Conservation (phyloP, 1,139 yeast species). For the Nematodospora anomalae region DNA sequence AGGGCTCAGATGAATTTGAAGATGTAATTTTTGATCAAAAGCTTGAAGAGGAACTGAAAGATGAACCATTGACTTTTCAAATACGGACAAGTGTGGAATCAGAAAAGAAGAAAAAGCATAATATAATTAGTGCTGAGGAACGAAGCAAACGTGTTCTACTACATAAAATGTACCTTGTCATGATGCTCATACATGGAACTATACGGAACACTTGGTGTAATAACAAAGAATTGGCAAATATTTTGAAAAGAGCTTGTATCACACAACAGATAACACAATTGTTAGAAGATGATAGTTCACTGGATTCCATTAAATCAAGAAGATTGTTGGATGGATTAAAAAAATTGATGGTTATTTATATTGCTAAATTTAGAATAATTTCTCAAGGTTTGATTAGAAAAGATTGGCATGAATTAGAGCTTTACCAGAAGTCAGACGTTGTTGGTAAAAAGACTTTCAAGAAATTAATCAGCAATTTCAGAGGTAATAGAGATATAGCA, state of each 20-base stretch:
- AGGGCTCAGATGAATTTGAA: constrained; percentile 33
- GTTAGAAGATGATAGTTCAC: constrained; percentile 29
- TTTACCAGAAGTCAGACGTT: constrained; percentile 23
- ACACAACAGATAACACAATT: constrained; percentile 43
- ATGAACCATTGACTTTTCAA: constrained; percentile 11
- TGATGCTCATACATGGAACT: constrained; percentile 65
- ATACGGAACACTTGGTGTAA: constrained; percentile 76
- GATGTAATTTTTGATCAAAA: constrained; percentile 25
- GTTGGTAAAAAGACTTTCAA: constrained; percentile 41
- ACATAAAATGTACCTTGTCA: constrained; percentile 61
- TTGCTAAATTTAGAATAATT: constrained; percentile 53
- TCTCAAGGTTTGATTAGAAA: constrained; percentile 47
- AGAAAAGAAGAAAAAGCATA: constrained; percentile 20
- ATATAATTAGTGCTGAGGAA: constrained; percentile 13
- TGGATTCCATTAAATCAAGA: constrained; percentile 56
- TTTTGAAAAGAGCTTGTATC: constrained; percentile 35
- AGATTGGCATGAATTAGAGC: constrained; percentile 58
- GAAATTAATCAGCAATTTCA: constrained; percentile 38
- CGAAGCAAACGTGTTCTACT: constrained; percentile 20
- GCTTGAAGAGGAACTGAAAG: not conserved
- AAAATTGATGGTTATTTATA: constrained; percentile 63
- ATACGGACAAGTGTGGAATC: constrained; percentile 8
- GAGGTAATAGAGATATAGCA: constrained; percentile 77
- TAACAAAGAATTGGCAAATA: constrained; percentile 40
- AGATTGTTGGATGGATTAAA: constrained; percentile 73